Conservation (phyloP, 495 filamentous ascomycete species). For the Neurospora sp. region DNA sequence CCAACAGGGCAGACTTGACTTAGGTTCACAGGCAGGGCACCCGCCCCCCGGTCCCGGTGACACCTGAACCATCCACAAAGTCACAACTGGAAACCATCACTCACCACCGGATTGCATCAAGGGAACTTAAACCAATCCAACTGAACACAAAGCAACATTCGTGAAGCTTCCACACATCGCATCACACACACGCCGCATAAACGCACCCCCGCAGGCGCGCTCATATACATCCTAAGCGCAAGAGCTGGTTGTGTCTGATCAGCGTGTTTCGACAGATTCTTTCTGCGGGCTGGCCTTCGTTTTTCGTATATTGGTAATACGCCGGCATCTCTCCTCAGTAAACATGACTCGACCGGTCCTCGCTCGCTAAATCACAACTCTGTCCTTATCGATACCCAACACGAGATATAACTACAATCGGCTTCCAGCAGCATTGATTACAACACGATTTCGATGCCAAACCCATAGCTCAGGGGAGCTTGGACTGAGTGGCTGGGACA, state of each 20-base stretch:
- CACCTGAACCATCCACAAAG: neutral
- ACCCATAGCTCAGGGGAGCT: neutral
- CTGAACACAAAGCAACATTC: neutral
- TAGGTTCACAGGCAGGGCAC: neutral
- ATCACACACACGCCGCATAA: neutral
- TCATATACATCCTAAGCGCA: neutral
- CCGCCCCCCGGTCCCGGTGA: neutral
- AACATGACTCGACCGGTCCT: neutral
- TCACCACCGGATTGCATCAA: neutral
- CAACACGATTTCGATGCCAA: neutral
- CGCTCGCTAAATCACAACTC: neutral
- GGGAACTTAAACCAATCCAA: neutral
- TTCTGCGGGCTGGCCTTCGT: neutral
- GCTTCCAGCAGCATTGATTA: neutral
- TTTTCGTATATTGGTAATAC: neutral
- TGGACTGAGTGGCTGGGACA: neutral
- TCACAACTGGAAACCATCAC: neutral
- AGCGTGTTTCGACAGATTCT: neutral
- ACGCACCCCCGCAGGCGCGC: neutral
- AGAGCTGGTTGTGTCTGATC: neutral
- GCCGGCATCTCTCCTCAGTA: neutral
- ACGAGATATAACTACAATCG: neutral
- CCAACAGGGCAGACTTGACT: neutral
- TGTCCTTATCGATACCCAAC: neutral
- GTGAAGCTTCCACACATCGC: neutral